Evolutionary conservation across 1,284 basidiomycete genomes (phyloP).

Genomic region (Ustilago tritici): DNA sequence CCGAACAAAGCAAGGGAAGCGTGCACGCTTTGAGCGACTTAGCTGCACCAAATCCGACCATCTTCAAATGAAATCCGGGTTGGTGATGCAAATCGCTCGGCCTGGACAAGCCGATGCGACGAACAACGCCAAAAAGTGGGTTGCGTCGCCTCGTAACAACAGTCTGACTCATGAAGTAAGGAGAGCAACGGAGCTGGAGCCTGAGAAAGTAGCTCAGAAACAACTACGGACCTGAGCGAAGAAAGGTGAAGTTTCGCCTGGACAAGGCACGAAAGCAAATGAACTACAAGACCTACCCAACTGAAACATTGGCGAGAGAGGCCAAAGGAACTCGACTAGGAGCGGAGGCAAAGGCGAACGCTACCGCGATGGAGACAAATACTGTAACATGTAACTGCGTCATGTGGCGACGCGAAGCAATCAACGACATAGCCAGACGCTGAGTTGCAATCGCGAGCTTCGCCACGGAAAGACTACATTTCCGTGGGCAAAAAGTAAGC

Average conservation of each 20-base stretch:
- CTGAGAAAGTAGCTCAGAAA: no score
- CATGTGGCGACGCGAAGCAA: not conserved
- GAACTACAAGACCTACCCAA: no score
- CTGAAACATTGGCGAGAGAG: no score
- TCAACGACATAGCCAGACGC: not conserved
- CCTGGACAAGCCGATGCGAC: not conserved
- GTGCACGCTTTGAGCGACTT: not conserved
- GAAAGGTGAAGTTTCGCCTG: no score
- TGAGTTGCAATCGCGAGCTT: not conserved
- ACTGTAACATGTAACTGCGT: not conserved
- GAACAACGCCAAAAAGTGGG: slow-evolving; percentile 14
- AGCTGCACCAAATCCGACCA: not conserved
- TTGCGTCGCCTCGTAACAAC: not conserved
- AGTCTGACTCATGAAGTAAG: not conserved
- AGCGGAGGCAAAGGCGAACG: no score
- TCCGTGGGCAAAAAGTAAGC: not conserved
- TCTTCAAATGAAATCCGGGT: slow-evolving; percentile 10
- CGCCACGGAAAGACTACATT: not conserved
- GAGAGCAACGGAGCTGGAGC: not conserved
- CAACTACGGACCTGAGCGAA: no score
- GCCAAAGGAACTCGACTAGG: no score
- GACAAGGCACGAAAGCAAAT: no score
- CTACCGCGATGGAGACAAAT: no score
- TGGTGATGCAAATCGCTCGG: slow-evolving; percentile 6
- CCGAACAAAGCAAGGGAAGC: not conserved